These are phyloP conservation scores for Ustilago loliicola DNA, from an alignment of 1,284 basidiomycete species.

Conservation along the genomic window DNA sequence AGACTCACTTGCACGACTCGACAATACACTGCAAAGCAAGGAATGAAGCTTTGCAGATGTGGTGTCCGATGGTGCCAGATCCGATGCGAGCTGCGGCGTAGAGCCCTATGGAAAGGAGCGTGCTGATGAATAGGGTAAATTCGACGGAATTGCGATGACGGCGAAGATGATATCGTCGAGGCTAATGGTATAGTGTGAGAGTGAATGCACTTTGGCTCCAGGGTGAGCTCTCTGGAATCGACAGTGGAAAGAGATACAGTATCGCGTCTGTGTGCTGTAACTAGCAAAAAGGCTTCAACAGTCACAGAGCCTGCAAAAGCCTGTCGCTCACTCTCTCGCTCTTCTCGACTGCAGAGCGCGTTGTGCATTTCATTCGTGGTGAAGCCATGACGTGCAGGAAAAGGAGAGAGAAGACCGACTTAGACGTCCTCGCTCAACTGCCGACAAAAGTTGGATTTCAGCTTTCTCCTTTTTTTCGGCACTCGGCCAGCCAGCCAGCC, in stretches of 20 bases:
- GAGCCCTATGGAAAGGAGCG: neutral
- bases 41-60: neutral
- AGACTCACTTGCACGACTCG: slow-evolving; percentile 2
- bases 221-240: neutral
- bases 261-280: neutral
- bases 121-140: neutral
- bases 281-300: neutral
- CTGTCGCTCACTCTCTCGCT: neutral
- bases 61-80: neutral
- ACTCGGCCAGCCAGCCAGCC: slow-evolving; percentile 3
- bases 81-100: neutral
- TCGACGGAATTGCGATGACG: neutral
- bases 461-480: slow-evolving; percentile 1
- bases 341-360: slow-evolving; percentile 7
- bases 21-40: neutral
- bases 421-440: neutral
- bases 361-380: slow-evolving; percentile 14
- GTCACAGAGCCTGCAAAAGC: neutral
- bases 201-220: neutral
- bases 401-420: neutral
- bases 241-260: neutral
- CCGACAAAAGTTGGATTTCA: slow-evolving; percentile 1
- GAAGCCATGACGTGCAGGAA: neutral
- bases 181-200: neutral
- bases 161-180: neutral